Evolutionary conservation across 176 grass and related monocot species (phyloP).

Genomic region (Triticum timopheevii): DNA sequence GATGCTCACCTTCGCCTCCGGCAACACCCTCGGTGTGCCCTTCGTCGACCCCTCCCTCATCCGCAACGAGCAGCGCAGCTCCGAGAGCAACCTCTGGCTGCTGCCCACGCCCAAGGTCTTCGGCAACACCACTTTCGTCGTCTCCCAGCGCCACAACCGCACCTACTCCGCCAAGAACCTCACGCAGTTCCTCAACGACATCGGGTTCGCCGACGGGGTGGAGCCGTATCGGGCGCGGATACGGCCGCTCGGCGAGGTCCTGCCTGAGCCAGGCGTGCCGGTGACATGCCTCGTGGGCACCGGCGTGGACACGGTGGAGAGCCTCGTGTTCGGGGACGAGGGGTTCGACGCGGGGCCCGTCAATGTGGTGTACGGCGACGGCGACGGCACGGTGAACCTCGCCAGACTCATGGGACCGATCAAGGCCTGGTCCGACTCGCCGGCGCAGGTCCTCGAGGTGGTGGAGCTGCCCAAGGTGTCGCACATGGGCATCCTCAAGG

Average conservation of each 20-base stretch:
- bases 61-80: slow-evolving; percentile 51
- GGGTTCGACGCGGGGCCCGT: slow-evolving; percentile 54
- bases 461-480: slow-evolving; percentile 60
- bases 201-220: slow-evolving; percentile 67
- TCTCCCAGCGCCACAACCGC: slow-evolving; percentile 35
- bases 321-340: slow-evolving; percentile 36
- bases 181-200: slow-evolving; percentile 68
- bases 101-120: slow-evolving; percentile 57
- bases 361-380: slow-evolving; percentile 65
- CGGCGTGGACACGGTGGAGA: slow-evolving; percentile 58
- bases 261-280: slow-evolving; percentile 61
- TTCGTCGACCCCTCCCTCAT: slow-evolving; percentile 61
- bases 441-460: slow-evolving; percentile 54
- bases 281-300: slow-evolving; percentile 71
- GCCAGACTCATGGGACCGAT: slow-evolving; percentile 59
- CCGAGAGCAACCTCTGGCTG: slow-evolving; percentile 95
- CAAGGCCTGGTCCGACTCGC: slow-evolving; percentile 59
- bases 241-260: slow-evolving; percentile 56
- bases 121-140: slow-evolving; percentile 52
- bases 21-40: slow-evolving; percentile 65
- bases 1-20: slow-evolving; percentile 75
- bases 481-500: slow-evolving; percentile 67
- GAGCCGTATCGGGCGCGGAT: slow-evolving; percentile 50
- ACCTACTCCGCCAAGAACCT: slow-evolving; percentile 68
- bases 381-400: slow-evolving; percentile 76